Evolutionary conservation across 768 basidiomycete genomes (phyloP), one percentile per base, ranked within the genome.

Genomic region (Coprinellus aureogranulatus): DNA sequence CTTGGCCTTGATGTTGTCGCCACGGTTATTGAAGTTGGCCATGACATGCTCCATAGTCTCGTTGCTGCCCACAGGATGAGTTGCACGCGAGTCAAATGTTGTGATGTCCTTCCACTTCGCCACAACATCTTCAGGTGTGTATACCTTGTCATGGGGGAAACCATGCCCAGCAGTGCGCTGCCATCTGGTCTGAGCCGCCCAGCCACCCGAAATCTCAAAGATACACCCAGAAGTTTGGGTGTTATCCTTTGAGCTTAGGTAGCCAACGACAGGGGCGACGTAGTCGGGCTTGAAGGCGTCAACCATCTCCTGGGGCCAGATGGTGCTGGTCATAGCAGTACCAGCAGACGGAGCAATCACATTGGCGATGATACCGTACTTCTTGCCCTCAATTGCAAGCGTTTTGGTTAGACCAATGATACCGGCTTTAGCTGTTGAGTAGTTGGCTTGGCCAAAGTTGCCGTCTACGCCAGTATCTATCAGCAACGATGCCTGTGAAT

Each of bases 371-470:
- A 99, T 98, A 69, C 88, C 86, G 72, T 96, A 94, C 68, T 92
- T 92, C 68, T 81, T 79, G 50, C 97, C 97, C 72, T 99, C 97
- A 55, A 94, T 85, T 2, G 88, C 94, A 22, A 98, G 83, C 0
- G 93, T 88, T 49, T 87, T 83, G n/a, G 94, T 95, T 14, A 99
- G 71, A 54, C 92, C 93, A 61, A 92, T 87, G 64, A 98, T 90
- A 22, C 83, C 94, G 57, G 93, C 89, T 71, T 98, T 98, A 5
- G 94, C 97, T 3, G 95, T 87, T 12, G 92, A 88, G 71, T 98
- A 98, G 67, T 96, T 97, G 31, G 92, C 89, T 71, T 98, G 94
- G 23, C 96, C 95, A 67, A 95, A 93, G 75, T 97, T 94, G 4
- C 94, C 94, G 65, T 94, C 93, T 95, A 57, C 37, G 37, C 54